A percentile compares a stretch with the other conserved stretches of the same genome.
phyloP scores from a whole-genome alignment of 805 yeast species.

The Kuraishia hungarica region DNA sequence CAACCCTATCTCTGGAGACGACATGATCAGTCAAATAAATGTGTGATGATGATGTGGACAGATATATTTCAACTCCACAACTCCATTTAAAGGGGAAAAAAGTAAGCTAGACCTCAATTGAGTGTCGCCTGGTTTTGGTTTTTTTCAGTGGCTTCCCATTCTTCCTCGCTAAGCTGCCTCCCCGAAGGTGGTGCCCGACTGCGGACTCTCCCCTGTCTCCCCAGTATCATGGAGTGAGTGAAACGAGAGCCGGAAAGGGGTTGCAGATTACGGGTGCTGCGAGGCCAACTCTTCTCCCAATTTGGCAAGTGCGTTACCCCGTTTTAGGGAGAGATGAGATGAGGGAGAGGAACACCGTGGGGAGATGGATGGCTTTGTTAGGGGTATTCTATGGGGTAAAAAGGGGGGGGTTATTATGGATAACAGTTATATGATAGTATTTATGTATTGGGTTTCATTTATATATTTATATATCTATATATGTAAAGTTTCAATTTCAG shows the following conservation, averaged over 20 bases:
- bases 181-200: no score
- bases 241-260: background rate
- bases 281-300: background rate
- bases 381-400: background rate
- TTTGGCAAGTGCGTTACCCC: background rate
- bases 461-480: no score
- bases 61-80: background rate
- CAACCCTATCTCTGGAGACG: slow-evolving; percentile 4
- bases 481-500: no score
- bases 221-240: background rate
- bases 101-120: no score
- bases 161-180: background rate
- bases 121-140: no score
- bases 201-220: background rate
- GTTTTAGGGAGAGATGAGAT: background rate
- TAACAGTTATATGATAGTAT: no score
- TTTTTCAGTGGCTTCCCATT: background rate
- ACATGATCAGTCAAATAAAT: background rate
- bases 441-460: no score
- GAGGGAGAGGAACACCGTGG: background rate
- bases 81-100: background rate
- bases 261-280: background rate
- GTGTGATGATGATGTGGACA: background rate
- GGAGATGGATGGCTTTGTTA: background rate
- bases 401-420: background rate